phyloP scores from a whole-genome alignment of 2,329 filamentous ascomycete species.

The Pseudogymnoascus pannorum region DNA sequence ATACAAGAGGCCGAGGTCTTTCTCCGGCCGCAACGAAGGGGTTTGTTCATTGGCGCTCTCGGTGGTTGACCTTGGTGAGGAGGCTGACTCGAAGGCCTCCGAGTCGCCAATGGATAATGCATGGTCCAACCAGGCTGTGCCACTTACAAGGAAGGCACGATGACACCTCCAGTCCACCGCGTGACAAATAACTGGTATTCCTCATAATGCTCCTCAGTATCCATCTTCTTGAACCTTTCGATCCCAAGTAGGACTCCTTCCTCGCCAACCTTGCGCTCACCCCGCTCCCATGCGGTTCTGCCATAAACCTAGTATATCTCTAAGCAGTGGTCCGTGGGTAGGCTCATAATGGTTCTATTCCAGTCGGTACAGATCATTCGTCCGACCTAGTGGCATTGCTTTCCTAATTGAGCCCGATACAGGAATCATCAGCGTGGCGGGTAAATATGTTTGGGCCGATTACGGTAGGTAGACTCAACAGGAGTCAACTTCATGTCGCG shows the following conservation, averaged over 20 bases:
- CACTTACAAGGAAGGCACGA: background rate
- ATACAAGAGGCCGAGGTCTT: background rate
- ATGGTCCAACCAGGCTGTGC: no score
- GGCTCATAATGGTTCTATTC: slow-evolving; percentile 17
- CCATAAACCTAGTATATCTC: slow-evolving; percentile 27
- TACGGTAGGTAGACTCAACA: slow-evolving; percentile 10
- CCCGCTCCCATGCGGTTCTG: slow-evolving; percentile 14
- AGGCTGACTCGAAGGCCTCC: no score
- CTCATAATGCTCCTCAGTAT: slow-evolving; percentile 11
- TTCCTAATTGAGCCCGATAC: slow-evolving; percentile 10
- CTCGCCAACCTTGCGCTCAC: slow-evolving; percentile 11
- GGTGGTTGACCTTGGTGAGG: background rate
- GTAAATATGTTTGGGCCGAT: slow-evolving; percentile 10
- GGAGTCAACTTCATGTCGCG: slow-evolving; percentile 18
- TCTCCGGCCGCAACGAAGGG: background rate
- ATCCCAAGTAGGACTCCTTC: slow-evolving; percentile 12
- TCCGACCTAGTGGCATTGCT: background rate
- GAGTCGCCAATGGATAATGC: background rate
- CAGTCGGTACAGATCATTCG: slow-evolving; percentile 16
- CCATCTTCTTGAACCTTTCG: slow-evolving; percentile 13
- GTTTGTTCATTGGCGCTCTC: background rate
- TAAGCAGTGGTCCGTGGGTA: slow-evolving; percentile 17
- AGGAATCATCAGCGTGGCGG: slow-evolving; percentile 12
- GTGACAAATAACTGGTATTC: background rate
- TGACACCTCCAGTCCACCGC: background rate